A percentile compares a stretch with the other conserved stretches of the same genome.
Conservation (phyloP, 345 rosid species). For the Eucalyptus cloeziana region DNA sequence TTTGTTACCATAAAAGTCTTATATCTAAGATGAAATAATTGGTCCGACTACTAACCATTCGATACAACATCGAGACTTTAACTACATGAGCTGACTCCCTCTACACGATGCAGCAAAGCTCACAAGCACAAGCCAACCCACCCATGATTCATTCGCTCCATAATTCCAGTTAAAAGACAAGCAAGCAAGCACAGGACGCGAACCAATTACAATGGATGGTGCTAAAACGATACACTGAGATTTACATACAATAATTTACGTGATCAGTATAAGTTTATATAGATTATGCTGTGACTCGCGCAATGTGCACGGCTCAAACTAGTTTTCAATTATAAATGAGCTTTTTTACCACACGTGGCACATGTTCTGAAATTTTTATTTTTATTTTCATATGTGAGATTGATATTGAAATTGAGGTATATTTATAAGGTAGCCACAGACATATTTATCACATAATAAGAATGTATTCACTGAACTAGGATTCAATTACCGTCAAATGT, state of each 20-base stretch:
- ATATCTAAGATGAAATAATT: background rate
- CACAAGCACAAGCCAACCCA: background rate
- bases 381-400: background rate
- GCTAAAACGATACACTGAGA: background rate
- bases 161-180: background rate
- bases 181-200: background rate
- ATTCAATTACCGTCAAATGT: background rate
- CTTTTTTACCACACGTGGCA: background rate
- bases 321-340: background rate
- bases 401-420: background rate
- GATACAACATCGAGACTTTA: background rate
- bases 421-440: background rate
- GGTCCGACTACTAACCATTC: background rate
- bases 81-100: background rate
- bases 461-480: background rate
- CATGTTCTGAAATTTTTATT: background rate
- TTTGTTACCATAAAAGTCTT: background rate
- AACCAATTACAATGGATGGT: background rate
- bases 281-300: background rate
- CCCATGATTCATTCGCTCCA: background rate
- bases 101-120: background rate
- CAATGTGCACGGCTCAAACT: background rate
- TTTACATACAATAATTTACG: background rate
- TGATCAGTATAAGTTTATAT: background rate
- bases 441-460: background rate